Conservation (phyloP, 1,139 yeast genomes). For the Saccharomyces hybrid region DNA sequence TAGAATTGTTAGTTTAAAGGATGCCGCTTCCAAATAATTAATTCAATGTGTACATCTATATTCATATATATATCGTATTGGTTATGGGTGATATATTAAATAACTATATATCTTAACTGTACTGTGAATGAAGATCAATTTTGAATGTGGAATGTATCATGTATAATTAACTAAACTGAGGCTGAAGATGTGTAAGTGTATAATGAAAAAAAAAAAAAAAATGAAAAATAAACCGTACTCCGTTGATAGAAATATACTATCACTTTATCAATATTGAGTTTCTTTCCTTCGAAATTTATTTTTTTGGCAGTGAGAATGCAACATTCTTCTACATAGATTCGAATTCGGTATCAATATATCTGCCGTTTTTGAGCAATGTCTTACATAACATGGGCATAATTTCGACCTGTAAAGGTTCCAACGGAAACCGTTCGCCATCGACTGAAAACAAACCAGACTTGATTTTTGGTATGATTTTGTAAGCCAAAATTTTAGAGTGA, state of each 20-base stretch:
- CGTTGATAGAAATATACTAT: neutral
- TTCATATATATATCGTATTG: neutral
- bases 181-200: neutral
- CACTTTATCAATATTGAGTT: neutral
- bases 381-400: conserved; percentile 46
- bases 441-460: conserved; percentile 59
- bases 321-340: conserved; percentile 8
- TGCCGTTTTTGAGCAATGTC: conserved; percentile 35
- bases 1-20: conserved; percentile 86
- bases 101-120: neutral
- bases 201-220: conserved; percentile 2
- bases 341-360: conserved; percentile 32
- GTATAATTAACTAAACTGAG: neutral
- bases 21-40: conserved; percentile 30
- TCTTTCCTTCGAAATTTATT: neutral
- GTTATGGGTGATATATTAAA: too few relatives aligned
- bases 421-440: conserved; percentile 84
- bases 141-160: neutral
- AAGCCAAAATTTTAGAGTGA: conserved; percentile 72
- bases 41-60: neutral
- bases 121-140: neutral
- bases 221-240: conserved; percentile 3
- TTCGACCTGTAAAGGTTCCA: conserved; percentile 76
- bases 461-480: conserved; percentile 60
- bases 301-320: neutral